phyloP scores from a whole-genome alignment of 2,329 filamentous ascomycete species.

The Tympanopsis confertula region DNA sequence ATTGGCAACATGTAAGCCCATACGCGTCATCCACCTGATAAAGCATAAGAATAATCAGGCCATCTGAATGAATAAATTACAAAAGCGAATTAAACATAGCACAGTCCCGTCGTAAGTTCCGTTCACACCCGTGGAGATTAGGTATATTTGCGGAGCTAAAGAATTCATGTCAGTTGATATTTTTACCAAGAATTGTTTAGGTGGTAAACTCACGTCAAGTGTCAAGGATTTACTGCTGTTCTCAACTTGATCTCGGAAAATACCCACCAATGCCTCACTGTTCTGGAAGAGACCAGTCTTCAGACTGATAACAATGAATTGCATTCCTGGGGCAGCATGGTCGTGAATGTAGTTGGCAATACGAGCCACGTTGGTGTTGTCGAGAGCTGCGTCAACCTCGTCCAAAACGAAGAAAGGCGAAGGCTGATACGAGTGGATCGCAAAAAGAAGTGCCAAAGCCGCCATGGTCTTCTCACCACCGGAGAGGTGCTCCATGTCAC shows the following conservation, averaged over 20 bases:
- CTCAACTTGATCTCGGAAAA: conserved; percentile 86
- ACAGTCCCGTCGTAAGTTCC: no score
- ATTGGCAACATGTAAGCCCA: no score
- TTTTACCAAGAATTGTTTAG: no score
- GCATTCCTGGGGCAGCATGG: conserved; percentile 92
- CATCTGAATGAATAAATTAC: no score
- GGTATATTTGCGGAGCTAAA: conserved; percentile 1
- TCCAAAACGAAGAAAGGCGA: conserved; percentile 96
- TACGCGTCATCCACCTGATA: no score
- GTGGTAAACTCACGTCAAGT: conserved; percentile 71
- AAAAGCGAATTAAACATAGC: no score
- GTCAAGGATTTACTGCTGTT: conserved; percentile 88
- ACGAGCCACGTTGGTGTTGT: conserved; percentile 91
- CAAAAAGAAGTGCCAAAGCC: conserved; percentile 87
- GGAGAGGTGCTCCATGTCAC: conserved; percentile 96
- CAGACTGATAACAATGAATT: conserved; percentile 95
- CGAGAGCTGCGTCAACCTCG: conserved; percentile 94
- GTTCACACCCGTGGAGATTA: no score
- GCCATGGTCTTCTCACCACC: conserved; percentile 99
- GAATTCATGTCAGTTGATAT: no score
- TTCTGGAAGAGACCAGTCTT: conserved; percentile 95
- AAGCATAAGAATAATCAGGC: no score
- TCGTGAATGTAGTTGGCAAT: conserved; percentile 94
- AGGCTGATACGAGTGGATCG: conserved; percentile 91
- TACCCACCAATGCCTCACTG: conserved; percentile 87